Percentiles rank a stretch among this genome's conserved stretches.
Conservation (phyloP, 2,329 filamentous ascomycete species). For the Arthrinium puccinioides region DNA sequence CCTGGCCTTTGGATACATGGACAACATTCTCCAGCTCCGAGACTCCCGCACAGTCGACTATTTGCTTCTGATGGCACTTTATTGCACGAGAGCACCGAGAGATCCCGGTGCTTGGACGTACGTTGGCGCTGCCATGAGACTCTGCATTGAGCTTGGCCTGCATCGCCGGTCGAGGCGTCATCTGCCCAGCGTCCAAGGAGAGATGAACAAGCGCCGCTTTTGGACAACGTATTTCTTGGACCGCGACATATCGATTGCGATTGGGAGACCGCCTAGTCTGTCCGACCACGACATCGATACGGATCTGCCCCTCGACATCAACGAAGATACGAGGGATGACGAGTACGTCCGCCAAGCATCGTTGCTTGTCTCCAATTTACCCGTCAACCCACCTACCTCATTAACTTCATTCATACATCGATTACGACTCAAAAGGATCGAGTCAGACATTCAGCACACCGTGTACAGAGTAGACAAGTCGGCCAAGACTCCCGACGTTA, state of each 20-base stretch:
- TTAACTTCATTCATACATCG: conserved; percentile 22
- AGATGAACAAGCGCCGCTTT: conserved; percentile 22
- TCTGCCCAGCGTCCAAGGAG: conserved; percentile 14
- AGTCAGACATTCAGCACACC: conserved; percentile 22
- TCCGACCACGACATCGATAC: conserved; percentile 23
- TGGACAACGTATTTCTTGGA: conserved; percentile 23
- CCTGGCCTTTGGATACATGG: conserved; percentile 18
- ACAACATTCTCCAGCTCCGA: conserved; percentile 16
- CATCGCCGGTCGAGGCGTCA: conserved; percentile 17
- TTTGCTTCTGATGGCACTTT: conserved; percentile 20
- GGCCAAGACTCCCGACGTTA: conserved; percentile 14
- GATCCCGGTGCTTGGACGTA: conserved; percentile 23
- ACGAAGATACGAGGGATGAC: conserved; percentile 16
- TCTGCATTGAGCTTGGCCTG: conserved; percentile 21
- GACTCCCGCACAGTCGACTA: conserved; percentile 21
- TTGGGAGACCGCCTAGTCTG: conserved; percentile 19
- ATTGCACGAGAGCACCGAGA: conserved; percentile 21
- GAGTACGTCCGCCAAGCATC: conserved; percentile 17
- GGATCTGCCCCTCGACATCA: conserved; percentile 19
- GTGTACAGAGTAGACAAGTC: conserved; percentile 20
- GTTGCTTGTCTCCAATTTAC: conserved; percentile 11
- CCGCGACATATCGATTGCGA: conserved; percentile 20
- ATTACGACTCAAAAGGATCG: conserved; percentile 19
- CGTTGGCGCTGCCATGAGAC: conserved; percentile 18
- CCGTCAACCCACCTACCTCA: conserved; percentile 15